phyloP scores from a whole-genome alignment of 2,329 filamentous ascomycete species.

The Fusarium mangiferae region DNA sequence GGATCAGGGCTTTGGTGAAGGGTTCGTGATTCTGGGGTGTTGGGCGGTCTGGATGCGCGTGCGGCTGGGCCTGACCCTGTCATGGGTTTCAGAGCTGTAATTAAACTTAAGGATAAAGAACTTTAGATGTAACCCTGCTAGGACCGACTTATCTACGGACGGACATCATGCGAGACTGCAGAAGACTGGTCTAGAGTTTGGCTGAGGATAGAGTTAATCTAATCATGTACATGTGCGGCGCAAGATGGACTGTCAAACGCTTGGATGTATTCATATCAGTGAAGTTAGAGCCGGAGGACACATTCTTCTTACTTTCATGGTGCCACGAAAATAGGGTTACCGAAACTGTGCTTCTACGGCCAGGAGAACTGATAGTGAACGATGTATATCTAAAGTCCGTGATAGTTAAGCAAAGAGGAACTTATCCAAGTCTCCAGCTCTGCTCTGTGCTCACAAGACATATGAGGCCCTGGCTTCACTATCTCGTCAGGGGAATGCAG shows the following conservation, averaged over 20 bases:
- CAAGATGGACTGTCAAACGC: background rate
- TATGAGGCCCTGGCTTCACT: background rate
- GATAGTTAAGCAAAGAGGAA: background rate
- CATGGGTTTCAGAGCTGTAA: background rate
- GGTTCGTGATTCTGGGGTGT: background rate
- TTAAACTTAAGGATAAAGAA: background rate
- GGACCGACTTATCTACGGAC: background rate
- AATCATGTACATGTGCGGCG: background rate
- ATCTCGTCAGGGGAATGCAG: no score
- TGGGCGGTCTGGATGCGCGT: background rate
- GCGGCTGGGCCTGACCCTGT: background rate
- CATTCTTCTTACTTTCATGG: background rate
- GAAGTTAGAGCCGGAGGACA: background rate
- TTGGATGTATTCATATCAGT: background rate
- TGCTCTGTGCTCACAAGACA: background rate
- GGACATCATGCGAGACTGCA: background rate
- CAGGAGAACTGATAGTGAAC: no score
- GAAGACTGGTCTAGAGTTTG: background rate
- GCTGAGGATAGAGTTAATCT: background rate
- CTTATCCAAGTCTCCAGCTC: background rate
- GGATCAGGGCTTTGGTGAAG: background rate
- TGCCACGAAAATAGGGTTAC: accelerated
- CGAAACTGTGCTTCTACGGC: no score
- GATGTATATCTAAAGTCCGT: no score
- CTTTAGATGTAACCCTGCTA: background rate